Conservation (phyloP, 805 yeast genomes). For the Lachancea waltii region DNA sequence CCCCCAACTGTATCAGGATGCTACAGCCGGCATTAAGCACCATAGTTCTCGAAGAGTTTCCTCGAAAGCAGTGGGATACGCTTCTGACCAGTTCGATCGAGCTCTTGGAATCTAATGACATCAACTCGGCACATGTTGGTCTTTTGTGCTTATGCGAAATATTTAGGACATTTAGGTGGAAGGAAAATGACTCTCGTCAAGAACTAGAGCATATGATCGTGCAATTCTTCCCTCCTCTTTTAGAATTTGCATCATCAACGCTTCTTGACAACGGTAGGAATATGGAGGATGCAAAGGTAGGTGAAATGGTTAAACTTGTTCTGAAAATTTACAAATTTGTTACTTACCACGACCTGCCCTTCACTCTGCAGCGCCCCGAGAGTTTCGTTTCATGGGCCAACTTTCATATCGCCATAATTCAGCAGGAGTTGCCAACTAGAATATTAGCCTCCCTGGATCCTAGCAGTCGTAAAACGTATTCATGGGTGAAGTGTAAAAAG, state of each 20-base stretch:
- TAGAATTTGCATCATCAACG: constrained; percentile 55
- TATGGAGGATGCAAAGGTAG: constrained; percentile 36
- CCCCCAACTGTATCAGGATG: constrained; percentile 36
- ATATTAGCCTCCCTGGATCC: constrained; percentile 38
- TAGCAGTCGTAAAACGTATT: constrained; percentile 51
- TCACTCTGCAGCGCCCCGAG: constrained; percentile 48
- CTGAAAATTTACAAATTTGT: constrained; percentile 74
- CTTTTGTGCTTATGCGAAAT: constrained; percentile 65
- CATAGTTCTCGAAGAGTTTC: constrained; percentile 47
- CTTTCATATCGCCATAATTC: constrained; percentile 63
- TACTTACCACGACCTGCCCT: constrained; percentile 67
- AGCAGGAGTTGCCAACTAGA: constrained; percentile 40
- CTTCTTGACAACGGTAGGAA: constrained; percentile 36
- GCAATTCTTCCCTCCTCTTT: constrained; percentile 57
- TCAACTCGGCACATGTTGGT: constrained; percentile 52
- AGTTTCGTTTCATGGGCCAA: constrained; percentile 61
- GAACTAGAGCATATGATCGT: constrained; percentile 49
- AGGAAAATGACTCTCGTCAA: constrained; percentile 46
- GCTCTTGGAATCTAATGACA: constrained; percentile 40
- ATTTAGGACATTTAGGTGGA: constrained; percentile 66
- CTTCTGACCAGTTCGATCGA: constrained; percentile 41
- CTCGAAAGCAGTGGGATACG: constrained; percentile 45
- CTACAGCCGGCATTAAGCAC: constrained; percentile 46
- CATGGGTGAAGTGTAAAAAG: constrained; percentile 73
- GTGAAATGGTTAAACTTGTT: constrained; percentile 69